phyloP scores from a whole-genome alignment of 371 early-diverging fungal genomes.

The Mucor piriformis region DNA sequence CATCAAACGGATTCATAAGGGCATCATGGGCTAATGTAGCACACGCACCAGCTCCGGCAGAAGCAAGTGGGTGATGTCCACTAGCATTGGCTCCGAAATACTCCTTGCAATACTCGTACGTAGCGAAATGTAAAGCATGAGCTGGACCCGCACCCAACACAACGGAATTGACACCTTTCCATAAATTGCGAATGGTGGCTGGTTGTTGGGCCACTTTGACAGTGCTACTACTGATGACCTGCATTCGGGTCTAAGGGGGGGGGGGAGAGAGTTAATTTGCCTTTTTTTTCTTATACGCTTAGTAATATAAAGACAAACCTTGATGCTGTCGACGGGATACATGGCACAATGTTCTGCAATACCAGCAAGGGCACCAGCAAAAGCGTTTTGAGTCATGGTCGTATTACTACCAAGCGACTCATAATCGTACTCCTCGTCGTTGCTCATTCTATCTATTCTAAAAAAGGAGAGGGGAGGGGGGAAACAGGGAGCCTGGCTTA shows the following conservation, averaged over 20 bases:
- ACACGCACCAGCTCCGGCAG: conserved; percentile 85
- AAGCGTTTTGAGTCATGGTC: conserved; percentile 75
- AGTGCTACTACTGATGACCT: conserved; percentile 36
- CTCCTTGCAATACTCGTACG: conserved; percentile 90
- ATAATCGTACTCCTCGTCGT: conserved; percentile 80
- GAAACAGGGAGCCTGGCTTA: conserved; percentile 1
- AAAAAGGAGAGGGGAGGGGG: background rate
- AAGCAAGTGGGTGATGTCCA: conserved; percentile 63
- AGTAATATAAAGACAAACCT: no score
- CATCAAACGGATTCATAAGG: conserved; percentile 95
- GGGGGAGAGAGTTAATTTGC: no score
- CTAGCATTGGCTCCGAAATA: conserved; percentile 58
- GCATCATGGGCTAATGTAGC: conserved; percentile 90
- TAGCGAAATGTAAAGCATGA: conserved; percentile 95
- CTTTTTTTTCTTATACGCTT: no score
- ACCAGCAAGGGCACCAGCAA: conserved; percentile 96
- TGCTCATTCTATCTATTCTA: background rate
- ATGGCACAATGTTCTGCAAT: conserved; percentile 95
- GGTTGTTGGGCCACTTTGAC: conserved; percentile 2
- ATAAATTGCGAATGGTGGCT: conserved; percentile 60
- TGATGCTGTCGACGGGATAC: conserved; percentile 95
- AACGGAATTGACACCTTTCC: conserved; percentile 93
- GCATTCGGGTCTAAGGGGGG: conserved; percentile 45
- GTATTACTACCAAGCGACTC: conserved; percentile 87
- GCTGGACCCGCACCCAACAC: conserved; percentile 95